phyloP scores from a whole-genome alignment of 1,139 yeast species.

The Arxiozyma slooffiae region DNA sequence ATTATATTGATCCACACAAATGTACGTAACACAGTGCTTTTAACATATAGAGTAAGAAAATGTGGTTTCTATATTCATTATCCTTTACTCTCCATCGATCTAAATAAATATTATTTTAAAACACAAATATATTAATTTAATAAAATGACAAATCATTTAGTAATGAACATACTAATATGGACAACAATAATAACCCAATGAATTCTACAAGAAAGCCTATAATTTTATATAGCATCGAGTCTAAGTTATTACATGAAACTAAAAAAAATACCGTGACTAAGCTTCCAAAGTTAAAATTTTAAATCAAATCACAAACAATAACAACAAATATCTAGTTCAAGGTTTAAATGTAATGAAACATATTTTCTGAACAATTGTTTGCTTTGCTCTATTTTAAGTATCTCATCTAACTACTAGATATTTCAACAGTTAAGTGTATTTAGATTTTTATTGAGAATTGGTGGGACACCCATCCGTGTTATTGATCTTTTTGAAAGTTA shows the following conservation, averaged over 20 bases:
- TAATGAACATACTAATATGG: neutral
- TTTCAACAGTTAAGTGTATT: conserved; percentile 47
- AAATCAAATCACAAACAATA: neutral
- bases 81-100: neutral
- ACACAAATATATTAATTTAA: too few species aligned
- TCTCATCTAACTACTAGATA: conserved; percentile 23
- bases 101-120: too few species aligned
- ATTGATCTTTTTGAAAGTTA: conserved; percentile 19
- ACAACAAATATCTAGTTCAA: conserved; percentile 2
- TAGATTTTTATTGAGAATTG: conserved; percentile 62
- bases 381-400: neutral
- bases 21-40: too few species aligned
- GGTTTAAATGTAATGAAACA: neutral
- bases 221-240: neutral
- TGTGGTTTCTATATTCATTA: too few species aligned
- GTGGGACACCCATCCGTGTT: conserved; percentile 55
- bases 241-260: neutral
- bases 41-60: too few species aligned
- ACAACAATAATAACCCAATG: neutral
- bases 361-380: conserved; percentile 7
- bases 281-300: conserved; percentile 1
- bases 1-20: too few species aligned
- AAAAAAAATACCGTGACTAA: conserved; percentile 1
- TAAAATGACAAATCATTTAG: neutral
- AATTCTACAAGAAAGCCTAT: neutral